A percentile compares a stretch with the other conserved stretches of the same genome.
These are phyloP conservation scores for Gossypium mustelinum DNA, from an alignment of 345 rosid genomes.

Conservation along the genomic window DNA sequence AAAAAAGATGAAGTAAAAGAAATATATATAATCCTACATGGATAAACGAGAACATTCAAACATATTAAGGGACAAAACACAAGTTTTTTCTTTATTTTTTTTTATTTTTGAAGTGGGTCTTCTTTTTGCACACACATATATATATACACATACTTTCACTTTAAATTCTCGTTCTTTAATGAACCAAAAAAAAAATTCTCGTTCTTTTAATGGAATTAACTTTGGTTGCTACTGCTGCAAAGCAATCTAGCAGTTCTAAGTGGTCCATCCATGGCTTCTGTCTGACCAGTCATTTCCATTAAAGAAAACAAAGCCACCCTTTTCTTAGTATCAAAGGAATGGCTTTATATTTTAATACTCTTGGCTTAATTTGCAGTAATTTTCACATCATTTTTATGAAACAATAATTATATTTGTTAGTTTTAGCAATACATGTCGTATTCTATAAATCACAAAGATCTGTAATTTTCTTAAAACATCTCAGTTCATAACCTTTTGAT, in stretches of 20 bases:
- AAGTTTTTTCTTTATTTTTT: not conserved
- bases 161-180: slow-evolving; percentile 25
- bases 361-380: not conserved
- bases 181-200: not conserved
- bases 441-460: too few relatives aligned
- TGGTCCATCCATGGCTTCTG: slow-evolving; percentile 29
- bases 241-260: slow-evolving; percentile 22
- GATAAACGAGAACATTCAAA: slow-evolving; percentile 20
- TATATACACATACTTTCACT: slow-evolving; percentile 12
- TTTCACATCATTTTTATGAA: not conserved
- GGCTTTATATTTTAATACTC: slow-evolving; percentile 21
- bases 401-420: too few relatives aligned
- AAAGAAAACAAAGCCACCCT: slow-evolving; percentile 25
- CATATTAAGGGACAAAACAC: slow-evolving; percentile 5
- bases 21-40: slow-evolving; percentile 19
- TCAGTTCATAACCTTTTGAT: too few relatives aligned
- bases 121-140: not conserved
- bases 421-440: too few relatives aligned
- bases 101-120: not conserved
- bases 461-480: too few relatives aligned
- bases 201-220: slow-evolving; percentile 34
- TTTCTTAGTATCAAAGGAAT: slow-evolving; percentile 47
- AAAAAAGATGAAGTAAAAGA: slow-evolving; percentile 28
- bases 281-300: slow-evolving; percentile 28
- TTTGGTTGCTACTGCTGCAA: slow-evolving; percentile 27